Percentiles rank a stretch among this genome's conserved stretches.
phyloP scores from a whole-genome alignment of 2,329 filamentous ascomycete genomes.

The Tolypocladium cylindrosporum region DNA sequence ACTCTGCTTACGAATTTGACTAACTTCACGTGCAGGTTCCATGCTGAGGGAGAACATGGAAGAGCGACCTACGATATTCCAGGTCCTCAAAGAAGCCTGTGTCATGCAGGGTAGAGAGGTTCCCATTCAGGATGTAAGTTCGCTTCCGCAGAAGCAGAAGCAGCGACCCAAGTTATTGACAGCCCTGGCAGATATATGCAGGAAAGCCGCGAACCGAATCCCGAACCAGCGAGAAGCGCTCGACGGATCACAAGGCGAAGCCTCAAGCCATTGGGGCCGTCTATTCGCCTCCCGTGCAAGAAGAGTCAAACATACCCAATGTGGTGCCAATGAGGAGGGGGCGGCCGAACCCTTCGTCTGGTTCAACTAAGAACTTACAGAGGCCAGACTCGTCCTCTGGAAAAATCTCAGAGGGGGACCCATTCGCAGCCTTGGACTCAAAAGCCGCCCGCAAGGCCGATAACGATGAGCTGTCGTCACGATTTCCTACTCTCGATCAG shows the following conservation, averaged over 20 bases:
- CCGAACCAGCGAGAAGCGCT: constrained; percentile 38
- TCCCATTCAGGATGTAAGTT: constrained; percentile 77
- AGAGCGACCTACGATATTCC: constrained; percentile 81
- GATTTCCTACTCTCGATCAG: constrained; percentile 86
- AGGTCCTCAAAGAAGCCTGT: constrained; percentile 80
- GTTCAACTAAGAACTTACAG: constrained; percentile 31
- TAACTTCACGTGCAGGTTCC: constrained; percentile 43
- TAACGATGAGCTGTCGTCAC: constrained; percentile 70
- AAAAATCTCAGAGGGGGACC: constrained; percentile 63
- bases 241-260: constrained; percentile 44
- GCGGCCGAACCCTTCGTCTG: constrained; percentile 38
- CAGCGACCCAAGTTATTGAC: constrained; percentile 4
- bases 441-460: constrained; percentile 35
- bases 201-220: constrained; percentile 54
- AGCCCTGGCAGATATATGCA: constrained; percentile 55
- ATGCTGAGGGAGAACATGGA: constrained; percentile 84
- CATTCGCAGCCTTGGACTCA: constrained; percentile 82
- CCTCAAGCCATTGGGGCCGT: constrained; percentile 62
- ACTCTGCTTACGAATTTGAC: not conserved
- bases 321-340: constrained; percentile 92
- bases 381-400: constrained; percentile 50
- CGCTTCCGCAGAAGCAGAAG: not conserved
- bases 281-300: constrained; percentile 64
- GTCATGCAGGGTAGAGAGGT: constrained; percentile 79
- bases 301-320: constrained; percentile 69